phyloP scores from a whole-genome alignment of 2,329 filamentous ascomycete species.

The Diaporthe nobilis region DNA sequence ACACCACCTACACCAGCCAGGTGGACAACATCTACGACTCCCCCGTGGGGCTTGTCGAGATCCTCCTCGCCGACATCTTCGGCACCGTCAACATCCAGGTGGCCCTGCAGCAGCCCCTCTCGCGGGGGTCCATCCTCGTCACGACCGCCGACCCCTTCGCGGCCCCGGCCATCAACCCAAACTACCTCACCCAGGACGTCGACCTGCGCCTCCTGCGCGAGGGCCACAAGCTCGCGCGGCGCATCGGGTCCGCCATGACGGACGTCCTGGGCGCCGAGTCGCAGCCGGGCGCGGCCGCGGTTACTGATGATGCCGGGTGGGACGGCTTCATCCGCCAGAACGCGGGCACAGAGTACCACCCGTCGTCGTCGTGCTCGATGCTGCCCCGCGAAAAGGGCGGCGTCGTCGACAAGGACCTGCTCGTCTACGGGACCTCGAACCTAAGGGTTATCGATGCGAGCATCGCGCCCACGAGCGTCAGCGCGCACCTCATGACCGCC shows the following conservation, averaged over 20 bases:
- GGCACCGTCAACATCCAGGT: slow-evolving; percentile 41
- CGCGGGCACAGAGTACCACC: slow-evolving; percentile 54
- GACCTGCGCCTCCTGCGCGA: slow-evolving; percentile 63
- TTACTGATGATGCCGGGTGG: slow-evolving; percentile 46
- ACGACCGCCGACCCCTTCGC: slow-evolving; percentile 58
- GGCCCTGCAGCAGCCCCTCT: slow-evolving; percentile 57
- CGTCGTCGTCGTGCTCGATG: slow-evolving; percentile 61
- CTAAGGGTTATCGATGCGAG: slow-evolving; percentile 62
- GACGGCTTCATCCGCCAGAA: slow-evolving; percentile 44
- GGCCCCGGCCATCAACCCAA: slow-evolving; percentile 59
- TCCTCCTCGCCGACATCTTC: slow-evolving; percentile 46
- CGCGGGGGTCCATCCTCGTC: slow-evolving; percentile 66
- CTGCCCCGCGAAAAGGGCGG: slow-evolving; percentile 58
- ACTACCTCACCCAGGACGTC: slow-evolving; percentile 60
- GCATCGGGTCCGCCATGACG: slow-evolving; percentile 50
- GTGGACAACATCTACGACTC: slow-evolving; percentile 45
- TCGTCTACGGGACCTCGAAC: slow-evolving; percentile 60
- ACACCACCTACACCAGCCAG: slow-evolving; percentile 47
- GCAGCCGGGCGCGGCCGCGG: slow-evolving; percentile 48
- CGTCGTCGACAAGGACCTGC: slow-evolving; percentile 58
- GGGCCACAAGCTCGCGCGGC: slow-evolving; percentile 52
- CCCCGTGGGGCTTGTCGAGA: slow-evolving; percentile 45
- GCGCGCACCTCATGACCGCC: slow-evolving; percentile 47
- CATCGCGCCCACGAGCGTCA: slow-evolving; percentile 56
- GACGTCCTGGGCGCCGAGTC: slow-evolving; percentile 54